Evolutionary conservation across 2,329 filamentous ascomycete species (phyloP).

Genomic region (Colletotrichum trifolii): DNA sequence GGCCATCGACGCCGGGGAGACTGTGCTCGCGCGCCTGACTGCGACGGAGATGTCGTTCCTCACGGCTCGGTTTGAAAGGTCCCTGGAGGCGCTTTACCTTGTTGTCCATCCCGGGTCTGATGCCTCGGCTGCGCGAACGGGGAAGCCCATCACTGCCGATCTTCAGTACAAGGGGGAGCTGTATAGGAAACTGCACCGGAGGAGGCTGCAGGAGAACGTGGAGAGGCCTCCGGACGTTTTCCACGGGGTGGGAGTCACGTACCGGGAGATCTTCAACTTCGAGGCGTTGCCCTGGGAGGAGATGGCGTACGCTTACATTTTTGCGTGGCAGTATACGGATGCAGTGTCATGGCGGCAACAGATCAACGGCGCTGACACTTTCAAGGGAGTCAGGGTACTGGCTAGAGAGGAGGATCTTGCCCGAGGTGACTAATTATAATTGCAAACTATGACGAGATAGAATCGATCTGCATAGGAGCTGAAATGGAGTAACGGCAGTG

Average conservation of each 20-base stretch:
- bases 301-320: constrained; percentile 44
- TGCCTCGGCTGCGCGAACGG: constrained; percentile 26
- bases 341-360: constrained; percentile 44
- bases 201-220: constrained; percentile 35
- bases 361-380: no score
- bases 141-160: constrained; percentile 26
- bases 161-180: constrained; percentile 39
- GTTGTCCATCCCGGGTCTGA: constrained; percentile 41
- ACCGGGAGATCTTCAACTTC: constrained; percentile 46
- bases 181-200: constrained; percentile 38
- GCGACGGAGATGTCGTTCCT: constrained; percentile 43
- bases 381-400: no score
- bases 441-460: no score
- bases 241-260: constrained; percentile 42
- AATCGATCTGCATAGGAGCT: no score
- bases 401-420: no score
- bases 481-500: no score
- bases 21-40: constrained; percentile 28
- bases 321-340: constrained; percentile 43
- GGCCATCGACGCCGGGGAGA: constrained; percentile 44
- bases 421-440: no score
- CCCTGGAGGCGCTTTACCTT: constrained; percentile 45
- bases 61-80: constrained; percentile 43
- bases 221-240: constrained; percentile 42
- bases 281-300: constrained; percentile 44